Evolutionary conservation across 1,284 basidiomycete genomes (phyloP).

Genomic region (Leccinum subrobustum): DNA sequence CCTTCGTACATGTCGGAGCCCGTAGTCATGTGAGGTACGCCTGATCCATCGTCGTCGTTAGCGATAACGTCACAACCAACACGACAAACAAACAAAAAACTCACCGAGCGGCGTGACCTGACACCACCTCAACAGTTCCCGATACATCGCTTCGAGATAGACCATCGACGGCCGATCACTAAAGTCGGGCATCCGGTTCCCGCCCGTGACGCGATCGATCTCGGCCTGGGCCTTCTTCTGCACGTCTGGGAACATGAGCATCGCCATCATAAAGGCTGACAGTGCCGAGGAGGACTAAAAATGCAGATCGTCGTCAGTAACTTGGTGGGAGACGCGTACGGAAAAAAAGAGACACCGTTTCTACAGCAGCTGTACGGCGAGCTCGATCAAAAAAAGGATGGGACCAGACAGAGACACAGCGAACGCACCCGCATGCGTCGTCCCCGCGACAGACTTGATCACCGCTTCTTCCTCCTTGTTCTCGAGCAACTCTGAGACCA

Average conservation of each 20-base stretch:
- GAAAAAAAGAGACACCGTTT: slow-evolving; percentile 9
- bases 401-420: background rate
- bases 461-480: slow-evolving; percentile 23
- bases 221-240: slow-evolving; percentile 26
- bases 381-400: too few relatives aligned
- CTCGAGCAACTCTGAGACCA: slow-evolving; percentile 27
- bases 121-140: slow-evolving; percentile 20
- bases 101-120: slow-evolving; percentile 22
- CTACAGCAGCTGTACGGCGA: slow-evolving; percentile 12
- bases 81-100: background rate
- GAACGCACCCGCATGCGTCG: slow-evolving; percentile 14
- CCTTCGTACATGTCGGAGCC: slow-evolving; percentile 17
- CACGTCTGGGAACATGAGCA: slow-evolving; percentile 27
- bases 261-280: slow-evolving; percentile 27
- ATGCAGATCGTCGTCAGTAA: slow-evolving; percentile 3
- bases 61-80: too few relatives aligned
- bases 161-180: slow-evolving; percentile 18
- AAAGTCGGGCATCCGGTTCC: slow-evolving; percentile 13
- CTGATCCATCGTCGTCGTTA: background rate
- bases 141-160: slow-evolving; percentile 22
- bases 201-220: slow-evolving; percentile 12
- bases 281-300: slow-evolving; percentile 20
- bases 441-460: slow-evolving; percentile 29
- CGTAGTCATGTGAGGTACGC: slow-evolving; percentile 16
- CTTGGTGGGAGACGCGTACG: background rate